phyloP scores from a whole-genome alignment of 257 asterid genomes.

The Cynanchum wilfordii region DNA sequence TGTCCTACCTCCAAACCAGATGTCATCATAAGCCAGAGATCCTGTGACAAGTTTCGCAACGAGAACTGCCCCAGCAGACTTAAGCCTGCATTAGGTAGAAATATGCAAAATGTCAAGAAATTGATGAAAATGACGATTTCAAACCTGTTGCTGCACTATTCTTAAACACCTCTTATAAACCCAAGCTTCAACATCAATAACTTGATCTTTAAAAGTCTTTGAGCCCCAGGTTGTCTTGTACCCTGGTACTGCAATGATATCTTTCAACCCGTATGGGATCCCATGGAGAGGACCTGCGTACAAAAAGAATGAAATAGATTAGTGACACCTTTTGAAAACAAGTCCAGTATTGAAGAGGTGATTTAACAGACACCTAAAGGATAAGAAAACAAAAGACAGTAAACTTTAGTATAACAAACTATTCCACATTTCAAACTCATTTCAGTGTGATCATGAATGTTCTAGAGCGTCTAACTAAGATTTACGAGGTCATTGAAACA shows the following conservation, averaged over 20 bases:
- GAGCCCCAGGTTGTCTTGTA: conserved; percentile 98
- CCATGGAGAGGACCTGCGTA: conserved; percentile 86
- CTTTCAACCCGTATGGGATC: conserved; percentile 93
- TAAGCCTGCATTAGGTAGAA: conserved; percentile 46
- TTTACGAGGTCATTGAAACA: neutral
- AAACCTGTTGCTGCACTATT: neutral
- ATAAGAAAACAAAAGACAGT: neutral
- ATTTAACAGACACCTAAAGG: neutral
- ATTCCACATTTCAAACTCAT: neutral
- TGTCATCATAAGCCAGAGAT: conserved; percentile 89
- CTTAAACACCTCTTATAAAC: conserved; percentile 71
- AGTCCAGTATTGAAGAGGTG: neutral
- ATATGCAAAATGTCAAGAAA: neutral
- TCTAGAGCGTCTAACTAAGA: neutral
- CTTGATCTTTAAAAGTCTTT: conserved; percentile 59
- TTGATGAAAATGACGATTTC: neutral
- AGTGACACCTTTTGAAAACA: neutral
- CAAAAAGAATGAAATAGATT: neutral
- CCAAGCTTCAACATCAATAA: conserved; percentile 87
- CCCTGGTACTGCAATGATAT: conserved; percentile 79
- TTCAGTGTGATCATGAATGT: neutral
- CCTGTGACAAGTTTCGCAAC: conserved; percentile 84
- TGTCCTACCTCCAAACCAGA: conserved; percentile 96
- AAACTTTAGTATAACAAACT: neutral
- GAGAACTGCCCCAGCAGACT: conserved; percentile 83